phyloP scores from a whole-genome alignment of 2,329 filamentous ascomycete genomes.

The Fusarium bactridioides region DNA sequence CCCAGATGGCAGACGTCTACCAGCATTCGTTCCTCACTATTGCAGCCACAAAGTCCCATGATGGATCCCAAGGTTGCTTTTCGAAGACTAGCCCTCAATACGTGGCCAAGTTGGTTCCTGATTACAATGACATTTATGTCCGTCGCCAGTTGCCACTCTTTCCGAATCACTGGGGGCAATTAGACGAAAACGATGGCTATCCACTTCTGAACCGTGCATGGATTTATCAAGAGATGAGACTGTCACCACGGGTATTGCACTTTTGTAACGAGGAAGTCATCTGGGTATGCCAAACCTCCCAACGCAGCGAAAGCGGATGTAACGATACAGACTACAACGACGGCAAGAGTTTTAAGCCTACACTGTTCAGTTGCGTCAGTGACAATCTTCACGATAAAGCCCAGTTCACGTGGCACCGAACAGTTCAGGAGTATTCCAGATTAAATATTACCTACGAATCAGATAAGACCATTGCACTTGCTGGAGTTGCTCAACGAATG shows the following conservation, averaged over 20 bases:
- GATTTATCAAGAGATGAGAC: background rate
- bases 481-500: background rate
- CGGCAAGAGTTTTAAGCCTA: background rate
- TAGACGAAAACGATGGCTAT: background rate
- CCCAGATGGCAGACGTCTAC: background rate
- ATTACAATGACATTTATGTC: background rate
- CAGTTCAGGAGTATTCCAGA: background rate
- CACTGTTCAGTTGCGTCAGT: background rate
- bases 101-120: background rate
- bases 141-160: accelerated
- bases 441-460: background rate
- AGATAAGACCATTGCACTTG: background rate
- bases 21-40: background rate
- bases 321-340: background rate
- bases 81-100: background rate
- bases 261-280: background rate
- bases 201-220: background rate
- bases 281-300: background rate
- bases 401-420: background rate
- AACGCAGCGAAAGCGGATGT: background rate
- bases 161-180: background rate
- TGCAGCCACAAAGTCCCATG: background rate
- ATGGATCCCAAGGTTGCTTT: background rate
- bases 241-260: background rate
- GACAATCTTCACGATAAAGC: accelerated